Base-by-base conservation (phyloP, 441 rosid species). In the Jatropha podagrica region DNA sequence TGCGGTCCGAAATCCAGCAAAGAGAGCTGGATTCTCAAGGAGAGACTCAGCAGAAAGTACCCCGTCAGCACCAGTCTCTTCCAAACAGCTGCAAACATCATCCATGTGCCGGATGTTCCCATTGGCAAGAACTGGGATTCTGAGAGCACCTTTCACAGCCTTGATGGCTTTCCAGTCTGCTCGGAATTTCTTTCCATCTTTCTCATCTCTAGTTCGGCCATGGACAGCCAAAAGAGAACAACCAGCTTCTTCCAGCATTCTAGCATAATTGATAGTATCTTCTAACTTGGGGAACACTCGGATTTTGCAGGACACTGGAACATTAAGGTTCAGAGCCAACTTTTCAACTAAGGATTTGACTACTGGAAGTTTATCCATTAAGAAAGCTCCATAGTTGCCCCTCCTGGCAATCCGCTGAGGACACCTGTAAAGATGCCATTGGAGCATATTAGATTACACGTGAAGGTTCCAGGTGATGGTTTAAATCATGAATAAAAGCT, bases 11-110 rank as follows among this genome's bases (percentile, higher is more conserved):
- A 79, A 95, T 67, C 99, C 98, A 27, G 93, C 89, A 84, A 93
- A 95, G 2, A 92, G 88, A 0, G 98, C 96, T 11, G 98, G 99
- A 69, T 93, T 95, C 83, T 89, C 98, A 55, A 95, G 99, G 10
- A 95, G 96, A 73, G 97, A 68, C 85, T 95, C 98, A 0, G 98
- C 99, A 0, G 99, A 95, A 75, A 95, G 95, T 77, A 94, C 95
- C 63, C 98, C 98, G 65, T 92, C 97, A 32, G 78, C 91, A 46
- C 91, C 91, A 0, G 98, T 93, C 85, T 85, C 94, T 74, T 81
- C 79, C 79, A 95, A 74, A 74, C 96, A 92, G 63, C 75, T 68
- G 55, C 65, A 75, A 7, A 89, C 96, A 78, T 95, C 99, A 46
- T 89, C 94, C 84, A 89, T 83, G 73, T 91, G 93, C 40, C 99